A percentile compares a stretch with the other conserved stretches of the same genome.
These are phyloP conservation scores for Dioscorea dumetorum DNA, from an alignment of 106 monocot genomes.

Conservation along the genomic window DNA sequence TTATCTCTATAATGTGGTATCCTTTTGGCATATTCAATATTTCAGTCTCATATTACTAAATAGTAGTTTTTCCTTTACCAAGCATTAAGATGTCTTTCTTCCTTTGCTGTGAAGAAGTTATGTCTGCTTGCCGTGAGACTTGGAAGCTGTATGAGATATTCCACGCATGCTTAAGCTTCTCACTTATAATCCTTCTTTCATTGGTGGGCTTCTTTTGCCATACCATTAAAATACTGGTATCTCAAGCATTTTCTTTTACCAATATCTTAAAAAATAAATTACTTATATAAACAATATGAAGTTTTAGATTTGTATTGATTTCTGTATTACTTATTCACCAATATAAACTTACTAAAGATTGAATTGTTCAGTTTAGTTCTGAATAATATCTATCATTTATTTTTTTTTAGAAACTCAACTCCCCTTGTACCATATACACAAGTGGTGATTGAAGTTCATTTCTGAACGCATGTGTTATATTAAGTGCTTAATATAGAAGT, in stretches of 20 bases:
- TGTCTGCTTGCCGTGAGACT: slow-evolving; percentile 72
- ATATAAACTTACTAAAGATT: no score
- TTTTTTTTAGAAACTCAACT: slow-evolving; percentile 67
- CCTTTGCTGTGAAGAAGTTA: slow-evolving; percentile 79
- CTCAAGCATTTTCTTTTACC: not conserved
- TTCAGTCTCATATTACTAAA: not conserved
- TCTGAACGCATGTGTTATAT: slow-evolving; percentile 44
- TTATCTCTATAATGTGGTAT: slow-evolving; percentile 83
- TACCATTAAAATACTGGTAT: not conserved
- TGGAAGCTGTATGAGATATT: slow-evolving; percentile 75
- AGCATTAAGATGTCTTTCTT: slow-evolving; percentile 72
- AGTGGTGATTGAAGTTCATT: slow-evolving; percentile 74
- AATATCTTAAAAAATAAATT: not conserved
- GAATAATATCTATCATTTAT: no score
- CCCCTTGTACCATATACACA: slow-evolving; percentile 67
- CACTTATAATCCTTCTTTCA: not conserved
- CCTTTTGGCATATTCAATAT: slow-evolving; percentile 18
- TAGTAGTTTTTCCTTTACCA: slow-evolving; percentile 9
- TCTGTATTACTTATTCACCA: no score
- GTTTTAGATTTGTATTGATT: no score
- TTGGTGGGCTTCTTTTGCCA: no score
- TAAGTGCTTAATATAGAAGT: not conserved
- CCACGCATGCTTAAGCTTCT: slow-evolving; percentile 80
- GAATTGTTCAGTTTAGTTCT: no score
- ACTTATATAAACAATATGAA: not conserved